Evolutionary conservation across 768 basidiomycete species (phyloP).

Genomic region (Lanmaoa rubissima): DNA sequence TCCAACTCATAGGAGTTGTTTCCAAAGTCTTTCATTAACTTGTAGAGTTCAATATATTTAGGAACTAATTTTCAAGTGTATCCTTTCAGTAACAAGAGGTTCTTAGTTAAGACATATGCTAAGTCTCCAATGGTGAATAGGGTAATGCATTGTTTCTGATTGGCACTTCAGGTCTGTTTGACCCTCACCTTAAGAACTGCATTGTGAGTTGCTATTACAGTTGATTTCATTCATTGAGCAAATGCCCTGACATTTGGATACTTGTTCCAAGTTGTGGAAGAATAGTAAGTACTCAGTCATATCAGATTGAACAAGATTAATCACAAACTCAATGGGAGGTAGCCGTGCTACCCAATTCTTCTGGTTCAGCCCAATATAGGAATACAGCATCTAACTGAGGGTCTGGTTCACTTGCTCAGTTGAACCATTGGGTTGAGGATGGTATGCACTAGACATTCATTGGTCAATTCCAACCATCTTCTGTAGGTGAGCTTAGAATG

Average conservation of each 20-base stretch:
- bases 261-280: too few species aligned
- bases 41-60: not conserved
- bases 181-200: slow-evolving; percentile 28
- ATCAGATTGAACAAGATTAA: slow-evolving; percentile 20
- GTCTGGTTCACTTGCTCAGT: slow-evolving; percentile 23
- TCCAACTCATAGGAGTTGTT: slow-evolving; percentile 8
- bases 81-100: not conserved
- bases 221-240: slow-evolving; percentile 26
- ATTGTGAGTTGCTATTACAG: slow-evolving; percentile 34
- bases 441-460: slow-evolving; percentile 26
- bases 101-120: not conserved
- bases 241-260: slow-evolving; percentile 31
- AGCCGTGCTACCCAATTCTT: slow-evolving; percentile 9
- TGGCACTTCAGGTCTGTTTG: slow-evolving; percentile 34
- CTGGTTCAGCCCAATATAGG: not conserved
- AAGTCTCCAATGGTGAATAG: not conserved
- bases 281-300: slow-evolving; percentile 21
- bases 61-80: not conserved
- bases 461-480: not conserved
- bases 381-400: slow-evolving; percentile 9
- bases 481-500: not conserved
- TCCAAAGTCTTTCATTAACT: slow-evolving; percentile 6
- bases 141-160: slow-evolving; percentile 10
- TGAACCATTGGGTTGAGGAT: slow-evolving; percentile 35
- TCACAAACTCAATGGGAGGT: slow-evolving; percentile 20